A percentile compares a stretch with the other conserved stretches of the same genome.
Conservation (phyloP, 805 yeast genomes). For the Spathaspora arborariae region DNA sequence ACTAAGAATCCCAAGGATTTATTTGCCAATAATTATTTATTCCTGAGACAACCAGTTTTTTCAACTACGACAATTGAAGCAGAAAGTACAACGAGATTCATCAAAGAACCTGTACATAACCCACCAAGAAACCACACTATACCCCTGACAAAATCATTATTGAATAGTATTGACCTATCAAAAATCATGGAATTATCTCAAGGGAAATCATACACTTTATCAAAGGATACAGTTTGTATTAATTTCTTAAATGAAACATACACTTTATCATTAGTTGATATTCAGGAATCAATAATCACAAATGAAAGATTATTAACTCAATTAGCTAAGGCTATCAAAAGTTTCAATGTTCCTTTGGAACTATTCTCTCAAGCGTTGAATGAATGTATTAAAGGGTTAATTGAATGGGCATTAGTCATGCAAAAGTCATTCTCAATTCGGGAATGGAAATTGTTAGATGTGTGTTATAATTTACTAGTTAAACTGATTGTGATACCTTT, state of each 20-base stretch:
- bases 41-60: slow-evolving; percentile 23
- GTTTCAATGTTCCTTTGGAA: slow-evolving; percentile 8
- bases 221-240: slow-evolving; percentile 12
- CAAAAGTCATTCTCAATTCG: slow-evolving; percentile 23
- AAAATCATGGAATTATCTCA: slow-evolving; percentile 8
- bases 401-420: slow-evolving; percentile 29
- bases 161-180: slow-evolving; percentile 13
- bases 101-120: slow-evolving; percentile 2
- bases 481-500: slow-evolving; percentile 8
- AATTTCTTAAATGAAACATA: slow-evolving; percentile 18
- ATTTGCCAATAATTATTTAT: slow-evolving; percentile 8
- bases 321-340: slow-evolving; percentile 15
- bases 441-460: slow-evolving; percentile 13
- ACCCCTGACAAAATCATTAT: slow-evolving; percentile 2
- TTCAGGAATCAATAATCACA: slow-evolving; percentile 14
- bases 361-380: not conserved
- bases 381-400: slow-evolving; percentile 16
- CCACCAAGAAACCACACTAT: not conserved
- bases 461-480: slow-evolving; percentile 1
- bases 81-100: slow-evolving; percentile 23
- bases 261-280: slow-evolving; percentile 22
- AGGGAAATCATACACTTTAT: slow-evolving; percentile 14
- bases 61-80: slow-evolving; percentile 33
- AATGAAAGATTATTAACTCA: slow-evolving; percentile 16
- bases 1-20: not conserved